Conservation (phyloP, 345 rosid species). For the Schrenkiella parvula region DNA sequence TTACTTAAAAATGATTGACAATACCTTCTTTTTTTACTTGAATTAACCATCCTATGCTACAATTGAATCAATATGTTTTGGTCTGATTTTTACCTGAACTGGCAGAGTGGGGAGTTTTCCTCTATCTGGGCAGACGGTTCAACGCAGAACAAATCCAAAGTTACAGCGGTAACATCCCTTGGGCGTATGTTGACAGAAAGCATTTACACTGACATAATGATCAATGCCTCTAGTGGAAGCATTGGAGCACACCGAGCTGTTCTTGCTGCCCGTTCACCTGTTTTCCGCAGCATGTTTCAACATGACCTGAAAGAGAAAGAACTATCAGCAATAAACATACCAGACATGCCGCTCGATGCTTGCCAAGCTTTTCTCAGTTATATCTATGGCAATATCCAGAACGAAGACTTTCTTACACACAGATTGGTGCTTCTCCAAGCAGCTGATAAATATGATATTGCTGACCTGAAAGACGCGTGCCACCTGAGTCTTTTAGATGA, state of each 20-base stretch:
- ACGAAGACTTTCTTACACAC: slow-evolving; percentile 64
- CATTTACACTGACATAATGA: slow-evolving; percentile 75
- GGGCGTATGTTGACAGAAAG: slow-evolving; percentile 82
- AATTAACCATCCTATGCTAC: not conserved
- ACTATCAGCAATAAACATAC: slow-evolving; percentile 61
- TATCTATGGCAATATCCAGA: slow-evolving; percentile 73
- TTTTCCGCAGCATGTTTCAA: slow-evolving; percentile 79
- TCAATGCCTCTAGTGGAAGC: slow-evolving; percentile 77
- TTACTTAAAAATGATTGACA: not conserved
- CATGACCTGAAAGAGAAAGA: slow-evolving; percentile 93
- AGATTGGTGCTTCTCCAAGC: slow-evolving; percentile 72
- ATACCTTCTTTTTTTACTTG: not conserved
- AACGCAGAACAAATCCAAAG: slow-evolving; percentile 42
- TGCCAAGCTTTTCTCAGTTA: slow-evolving; percentile 76
- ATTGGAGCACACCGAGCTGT: slow-evolving; percentile 86
- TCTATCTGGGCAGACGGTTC: slow-evolving; percentile 82
- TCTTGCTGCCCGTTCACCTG: slow-evolving; percentile 89
- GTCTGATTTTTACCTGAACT: not conserved
- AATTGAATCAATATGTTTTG: not conserved
- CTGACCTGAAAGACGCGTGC: slow-evolving; percentile 80
- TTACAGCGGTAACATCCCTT: slow-evolving; percentile 54
- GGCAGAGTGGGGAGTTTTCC: slow-evolving; percentile 65
- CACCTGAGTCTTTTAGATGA: slow-evolving; percentile 82
- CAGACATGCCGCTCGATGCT: slow-evolving; percentile 78
- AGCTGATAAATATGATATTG: slow-evolving; percentile 80